Conservation (phyloP, 495 filamentous ascomycete genomes). For the Tuber umbilicatum region DNA sequence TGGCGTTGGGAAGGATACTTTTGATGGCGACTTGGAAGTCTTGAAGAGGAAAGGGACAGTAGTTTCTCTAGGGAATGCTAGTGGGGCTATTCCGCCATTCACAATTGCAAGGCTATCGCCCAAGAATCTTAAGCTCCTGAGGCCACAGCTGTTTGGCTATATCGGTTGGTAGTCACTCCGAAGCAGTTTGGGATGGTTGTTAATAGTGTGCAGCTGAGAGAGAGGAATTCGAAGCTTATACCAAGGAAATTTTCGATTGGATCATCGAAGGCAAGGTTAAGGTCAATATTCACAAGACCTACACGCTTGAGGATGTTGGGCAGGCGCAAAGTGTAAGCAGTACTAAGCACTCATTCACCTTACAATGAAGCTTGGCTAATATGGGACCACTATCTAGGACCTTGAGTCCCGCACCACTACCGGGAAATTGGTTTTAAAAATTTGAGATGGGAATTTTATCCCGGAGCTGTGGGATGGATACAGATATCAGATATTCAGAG, state of each 20-base stretch:
- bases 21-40: conserved; percentile 72
- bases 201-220: conserved; percentile 46
- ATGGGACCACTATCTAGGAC: conserved; percentile 49
- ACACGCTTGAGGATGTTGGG: conserved; percentile 69
- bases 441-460: conserved; percentile 1
- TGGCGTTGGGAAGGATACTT: conserved; percentile 79
- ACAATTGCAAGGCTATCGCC: conserved; percentile 57
- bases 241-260: conserved; percentile 65
- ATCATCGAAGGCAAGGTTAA: conserved; percentile 63
- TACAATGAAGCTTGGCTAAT: neutral
- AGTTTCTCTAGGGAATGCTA: conserved; percentile 82
- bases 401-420: conserved; percentile 75
- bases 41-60: conserved; percentile 77
- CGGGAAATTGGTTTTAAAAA: conserved; percentile 64
- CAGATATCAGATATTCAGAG: neutral
- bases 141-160: conserved; percentile 70
- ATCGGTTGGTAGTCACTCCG: conserved; percentile 44
- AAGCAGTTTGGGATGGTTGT: neutral
- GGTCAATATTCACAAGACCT: conserved; percentile 69
- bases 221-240: conserved; percentile 69
- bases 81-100: conserved; percentile 72
- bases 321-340: conserved; percentile 63
- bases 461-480: neutral
- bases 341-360: conserved; percentile 2
- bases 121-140: conserved; percentile 74